A percentile compares a stretch with the other conserved stretches of the same genome.
Conservation (phyloP, 2,329 filamentous ascomycete genomes). For the Proliferodiscus dingleyae region DNA sequence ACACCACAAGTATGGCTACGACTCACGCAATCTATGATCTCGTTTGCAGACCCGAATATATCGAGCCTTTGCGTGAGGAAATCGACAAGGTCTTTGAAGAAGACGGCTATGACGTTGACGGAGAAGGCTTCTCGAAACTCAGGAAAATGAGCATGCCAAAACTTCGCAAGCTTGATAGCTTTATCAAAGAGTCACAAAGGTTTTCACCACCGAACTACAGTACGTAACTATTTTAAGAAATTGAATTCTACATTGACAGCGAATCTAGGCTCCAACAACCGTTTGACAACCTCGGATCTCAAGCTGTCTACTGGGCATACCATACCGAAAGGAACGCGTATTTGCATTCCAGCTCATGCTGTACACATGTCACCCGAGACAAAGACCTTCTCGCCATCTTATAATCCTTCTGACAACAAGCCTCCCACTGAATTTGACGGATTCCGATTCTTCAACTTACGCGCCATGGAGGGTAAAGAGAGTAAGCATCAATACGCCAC, state of each 20-base stretch:
- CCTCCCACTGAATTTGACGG: slow-evolving; percentile 20
- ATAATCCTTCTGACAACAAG: slow-evolving; percentile 16
- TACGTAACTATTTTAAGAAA: neutral
- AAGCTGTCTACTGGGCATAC: slow-evolving; percentile 34
- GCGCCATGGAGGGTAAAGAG: slow-evolving; percentile 21
- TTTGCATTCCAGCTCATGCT: slow-evolving; percentile 31
- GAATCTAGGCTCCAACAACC: slow-evolving; percentile 18
- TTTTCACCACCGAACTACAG: neutral
- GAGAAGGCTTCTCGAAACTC: neutral
- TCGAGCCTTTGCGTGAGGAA: slow-evolving; percentile 32
- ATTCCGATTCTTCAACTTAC: slow-evolving; percentile 21
- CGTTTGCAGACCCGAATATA: slow-evolving; percentile 41
- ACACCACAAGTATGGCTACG: slow-evolving; percentile 42
- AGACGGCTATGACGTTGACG: slow-evolving; percentile 34
- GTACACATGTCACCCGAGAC: slow-evolving; percentile 22
- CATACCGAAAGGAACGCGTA: slow-evolving; percentile 28
- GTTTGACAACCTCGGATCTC: slow-evolving; percentile 18
- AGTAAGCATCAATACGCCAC: slow-evolving; percentile 33
- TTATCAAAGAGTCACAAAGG: slow-evolving; percentile 33
- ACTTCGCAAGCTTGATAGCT: slow-evolving; percentile 38
- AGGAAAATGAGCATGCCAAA: slow-evolving; percentile 15
- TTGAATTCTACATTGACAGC: neutral
- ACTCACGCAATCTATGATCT: slow-evolving; percentile 49
- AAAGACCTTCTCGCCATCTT: slow-evolving; percentile 21
- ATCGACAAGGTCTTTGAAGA: slow-evolving; percentile 25